Evolutionary conservation across 495 filamentous ascomycete genomes (phyloP).

Genomic region (Rhizodiscina lignyota): DNA sequence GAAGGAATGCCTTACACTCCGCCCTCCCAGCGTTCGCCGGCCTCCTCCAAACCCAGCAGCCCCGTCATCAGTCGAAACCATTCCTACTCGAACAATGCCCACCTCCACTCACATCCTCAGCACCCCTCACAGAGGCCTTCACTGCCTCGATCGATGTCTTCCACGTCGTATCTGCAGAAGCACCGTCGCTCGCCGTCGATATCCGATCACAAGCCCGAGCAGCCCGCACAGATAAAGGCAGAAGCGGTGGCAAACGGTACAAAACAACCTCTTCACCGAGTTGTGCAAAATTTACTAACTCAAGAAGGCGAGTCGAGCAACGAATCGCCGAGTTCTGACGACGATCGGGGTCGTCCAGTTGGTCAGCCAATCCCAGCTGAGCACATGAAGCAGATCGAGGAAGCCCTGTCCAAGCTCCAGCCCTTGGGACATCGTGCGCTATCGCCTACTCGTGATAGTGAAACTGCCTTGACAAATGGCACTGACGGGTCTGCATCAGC

Average conservation of each 20-base stretch:
- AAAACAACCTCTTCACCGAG: too few species aligned
- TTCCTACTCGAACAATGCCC: slow-evolving; percentile 32
- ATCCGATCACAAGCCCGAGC: slow-evolving; percentile 19
- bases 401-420: too few species aligned
- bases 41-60: slow-evolving; percentile 47
- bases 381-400: too few species aligned
- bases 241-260: too few species aligned
- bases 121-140: slow-evolving; percentile 25
- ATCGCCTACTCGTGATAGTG: slow-evolving; percentile 15
- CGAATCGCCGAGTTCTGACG: too few species aligned
- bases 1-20: slow-evolving; percentile 84
- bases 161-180: slow-evolving; percentile 54
- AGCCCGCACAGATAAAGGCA: too few species aligned
- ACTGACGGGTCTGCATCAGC: slow-evolving; percentile 34
- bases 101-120: slow-evolving; percentile 19
- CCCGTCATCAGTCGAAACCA: slow-evolving; percentile 38
- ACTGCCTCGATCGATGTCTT: slow-evolving; percentile 60
- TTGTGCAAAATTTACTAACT: too few species aligned
- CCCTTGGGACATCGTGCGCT: slow-evolving; percentile 19
- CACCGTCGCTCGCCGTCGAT: slow-evolving; percentile 48
- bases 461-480: slow-evolving; percentile 55
- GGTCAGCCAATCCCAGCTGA: too few species aligned
- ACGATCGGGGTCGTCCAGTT: too few species aligned
- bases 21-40: slow-evolving; percentile 64
- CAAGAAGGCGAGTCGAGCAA: too few species aligned